These are phyloP conservation scores for Cutaneotrichosporon curvatum DNA, from an alignment of 1,284 basidiomycete genomes.

Conservation along the genomic window DNA sequence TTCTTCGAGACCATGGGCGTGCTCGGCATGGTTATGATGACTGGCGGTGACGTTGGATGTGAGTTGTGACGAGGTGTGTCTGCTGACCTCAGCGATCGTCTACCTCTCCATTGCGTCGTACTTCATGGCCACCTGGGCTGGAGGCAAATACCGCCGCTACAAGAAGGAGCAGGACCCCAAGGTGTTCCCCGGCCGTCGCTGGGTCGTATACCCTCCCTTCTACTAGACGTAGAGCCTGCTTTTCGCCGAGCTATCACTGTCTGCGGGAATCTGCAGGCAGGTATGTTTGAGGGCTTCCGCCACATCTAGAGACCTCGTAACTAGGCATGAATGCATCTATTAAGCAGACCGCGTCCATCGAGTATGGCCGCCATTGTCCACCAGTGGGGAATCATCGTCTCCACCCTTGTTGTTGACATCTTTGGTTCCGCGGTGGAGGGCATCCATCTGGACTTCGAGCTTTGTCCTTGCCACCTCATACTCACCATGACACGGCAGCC, in stretches of 20 bases:
- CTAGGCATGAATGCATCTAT: no score
- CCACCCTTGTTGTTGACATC: no score
- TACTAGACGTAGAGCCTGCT: neutral
- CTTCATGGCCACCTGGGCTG: constrained; percentile 83
- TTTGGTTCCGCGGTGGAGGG: no score
- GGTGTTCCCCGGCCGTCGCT: constrained; percentile 41
- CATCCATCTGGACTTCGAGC: no score
- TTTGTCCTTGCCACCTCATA: no score
- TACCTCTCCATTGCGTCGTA: constrained; percentile 63
- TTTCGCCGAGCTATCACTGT: neutral
- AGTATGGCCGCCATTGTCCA: no score
- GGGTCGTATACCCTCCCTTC: constrained; percentile 21
- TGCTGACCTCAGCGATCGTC: constrained; percentile 53
- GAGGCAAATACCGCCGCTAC: constrained; percentile 85
- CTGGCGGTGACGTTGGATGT: constrained; percentile 66
- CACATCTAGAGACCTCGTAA: no score
- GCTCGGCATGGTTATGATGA: constrained; percentile 67
- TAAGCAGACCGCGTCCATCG: no score
- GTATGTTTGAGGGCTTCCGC: no score
- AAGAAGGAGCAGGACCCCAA: constrained; percentile 87
- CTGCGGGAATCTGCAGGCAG: no score
- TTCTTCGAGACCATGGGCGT: constrained; percentile 83
- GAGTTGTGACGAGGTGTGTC: constrained; percentile 31
- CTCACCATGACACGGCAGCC: constrained; percentile 1
- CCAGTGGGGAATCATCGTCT: no score